Evolutionary conservation across 805 yeast species (phyloP), one percentile per base, ranked within the genome.

Genomic region (Limtongia smithiae): DNA sequence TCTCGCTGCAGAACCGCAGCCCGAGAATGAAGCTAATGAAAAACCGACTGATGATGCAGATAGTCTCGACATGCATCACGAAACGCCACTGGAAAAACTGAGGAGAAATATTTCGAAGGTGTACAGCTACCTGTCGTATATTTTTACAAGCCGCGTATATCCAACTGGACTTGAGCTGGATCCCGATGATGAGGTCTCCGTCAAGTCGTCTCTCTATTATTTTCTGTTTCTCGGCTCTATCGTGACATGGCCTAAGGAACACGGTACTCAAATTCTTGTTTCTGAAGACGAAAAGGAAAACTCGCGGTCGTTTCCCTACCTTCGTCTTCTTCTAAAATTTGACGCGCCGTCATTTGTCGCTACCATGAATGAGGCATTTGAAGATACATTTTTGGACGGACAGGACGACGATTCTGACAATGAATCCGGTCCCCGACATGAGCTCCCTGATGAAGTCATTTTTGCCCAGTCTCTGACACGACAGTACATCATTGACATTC

Each of bases 311-410:
- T 89, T 83, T 55, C 95, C 96, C 0, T 83, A 85, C 60, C 66
- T 89, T n/a, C 71, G 69, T 36, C 56, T 73, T 11, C 68, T 89
- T 14, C 63, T 88, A n/a, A 68, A 70, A 34, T 74, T 66, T 57
- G 76, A 83, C 55, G 72, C 84, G 3, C 70, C 75, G n/a, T 76
- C 76, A 33, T 77, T 82, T 67, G 73, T 90, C 31, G 71, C 82
- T 0, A 76, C 85, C 15, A 65, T 93, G 50, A 83, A 88, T 64
- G 95, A 85, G 63, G 83, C 85, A 7, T 82, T 91, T 62, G 97
- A 91, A 62, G 95, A 88, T 63, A 68, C 84, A 0, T 71, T 78
- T 36, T 65, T 91, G 48, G 87, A 89, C 64, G 88, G 81, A 18
- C 81, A 48, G 5, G 40, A 79, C 38, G 75, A 70, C 25, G 62